Base-by-base conservation (phyloP, 495 filamentous ascomycete genomes). In the Beverwykella pulmonaria region DNA sequence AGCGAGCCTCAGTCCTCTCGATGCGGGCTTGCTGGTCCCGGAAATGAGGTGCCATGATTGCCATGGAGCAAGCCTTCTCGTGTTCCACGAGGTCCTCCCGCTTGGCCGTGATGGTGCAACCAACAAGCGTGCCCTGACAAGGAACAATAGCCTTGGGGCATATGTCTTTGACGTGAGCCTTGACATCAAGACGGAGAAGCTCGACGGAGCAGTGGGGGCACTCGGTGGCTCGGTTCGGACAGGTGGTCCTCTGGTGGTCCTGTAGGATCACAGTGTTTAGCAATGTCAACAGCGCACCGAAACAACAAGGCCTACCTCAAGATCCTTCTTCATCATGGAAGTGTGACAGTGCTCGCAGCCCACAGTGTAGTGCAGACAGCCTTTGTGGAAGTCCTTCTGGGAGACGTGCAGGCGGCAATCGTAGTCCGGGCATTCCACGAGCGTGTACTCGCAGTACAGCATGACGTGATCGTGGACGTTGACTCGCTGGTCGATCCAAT, bases 391-490 rank as follows among this genome's bases (percentile, higher is more conserved):
- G 78, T 86, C 75, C 75, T 84, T 77, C 79, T 83, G 53, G 74
- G 76, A 67, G 76, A 90, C 27, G 52, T 68, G 53, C 48, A 71
- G 63, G 72, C 77, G 55, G 59, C 79, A 81, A 20, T 70, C 68
- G 17, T 70, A 60, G 15, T 22, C 55, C 4, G 88, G 83, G 68
- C 92, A 96, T 58, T 81, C 80, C 27, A 93, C 80, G 17, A 82
- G 76, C 15, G 83, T 82, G 71, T 87, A 89, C 8, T 81, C 82
- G 74, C 92, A 96, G 72, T 92, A 89, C 62, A 86, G 87, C 55
- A 88, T 81, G 49, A 92, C 82, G 74, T 96, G 92, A 50, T 85
- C 83, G 70, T 88, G 82, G 46, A 94, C 80, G 67, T 90, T 83
- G 48, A 87, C 85, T 22, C 92, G 80, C 26, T 86, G 78, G 52